Base-by-base conservation (phyloP, 176 grass and related monocot genomes). In the maize (Zea mays) region DNA sequence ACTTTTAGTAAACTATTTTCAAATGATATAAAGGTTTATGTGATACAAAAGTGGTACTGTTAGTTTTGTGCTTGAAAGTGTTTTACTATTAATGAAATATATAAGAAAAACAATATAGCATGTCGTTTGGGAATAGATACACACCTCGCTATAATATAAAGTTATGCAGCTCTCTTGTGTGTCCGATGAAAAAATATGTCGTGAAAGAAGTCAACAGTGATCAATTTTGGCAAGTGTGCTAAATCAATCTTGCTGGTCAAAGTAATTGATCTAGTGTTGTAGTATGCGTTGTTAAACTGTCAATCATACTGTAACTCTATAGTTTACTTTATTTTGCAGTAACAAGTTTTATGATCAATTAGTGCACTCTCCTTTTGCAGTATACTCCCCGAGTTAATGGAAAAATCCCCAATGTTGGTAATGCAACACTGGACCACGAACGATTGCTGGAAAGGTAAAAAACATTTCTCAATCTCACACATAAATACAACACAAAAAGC, bases 351-450 rank as follows among this genome's bases (percentile, higher is more conserved):
- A 69, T 83, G 17, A 62, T 8, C 19, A 77, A 34, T 76, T 81
- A 65, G 6, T 76, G 6, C 42, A 37, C 33, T 7, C 65, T 84
- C 15, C 36, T 86, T 55, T 20, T 74, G 69, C 87, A 99, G 96
- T 88, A 95, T 62, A 90, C 78, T 71, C 96, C 96, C 78, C 90
- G 88, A 86, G 80, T 99, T 55, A 95, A 99, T 90, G 90, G 96
- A 16, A 74, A 89, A 76, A 99, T 99, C 34, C 96, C 92, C 63
- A 87, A 99, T 40, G 72, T 90, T 69, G 83, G 90, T 78, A 92
- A 95, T 89, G 96, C 92, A 85, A 95, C 81, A 7, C 67, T 95
- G 49, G 92, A 98, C 82, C 96, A 98, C 55, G 87, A 88, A 87
- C 86, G 88, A 67, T 73, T 98, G 69, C 82, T 84, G 49, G 74